Evolutionary conservation across 306 rosid species (phyloP).

Genomic region (Quercus variabilis): DNA sequence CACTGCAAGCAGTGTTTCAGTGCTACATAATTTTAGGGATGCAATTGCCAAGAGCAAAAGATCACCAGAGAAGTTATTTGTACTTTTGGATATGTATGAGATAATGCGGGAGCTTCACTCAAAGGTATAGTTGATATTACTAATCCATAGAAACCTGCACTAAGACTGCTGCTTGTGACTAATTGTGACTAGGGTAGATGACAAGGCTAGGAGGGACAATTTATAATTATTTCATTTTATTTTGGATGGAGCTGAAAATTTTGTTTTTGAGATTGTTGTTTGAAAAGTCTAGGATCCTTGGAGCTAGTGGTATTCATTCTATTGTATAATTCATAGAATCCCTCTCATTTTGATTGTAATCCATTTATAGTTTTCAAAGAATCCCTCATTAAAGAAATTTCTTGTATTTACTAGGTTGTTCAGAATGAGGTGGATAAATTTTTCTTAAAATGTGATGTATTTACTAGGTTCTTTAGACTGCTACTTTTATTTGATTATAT

Average conservation of each 20-base stretch:
- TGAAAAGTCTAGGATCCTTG: not conserved
- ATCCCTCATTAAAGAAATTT: too few relatives aligned
- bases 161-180: not conserved
- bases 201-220: not conserved
- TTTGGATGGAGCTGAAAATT: not conserved
- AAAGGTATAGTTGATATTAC: constrained; percentile 49
- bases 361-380: too few relatives aligned
- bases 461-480: too few relatives aligned
- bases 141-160: not conserved
- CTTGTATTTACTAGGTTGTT: not conserved
- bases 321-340: too few relatives aligned
- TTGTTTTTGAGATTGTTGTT: too few relatives aligned
- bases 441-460: too few relatives aligned
- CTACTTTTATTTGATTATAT: too few relatives aligned
- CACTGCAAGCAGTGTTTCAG: constrained; percentile 76
- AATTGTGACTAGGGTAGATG: not conserved
- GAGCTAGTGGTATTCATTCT: too few relatives aligned
- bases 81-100: constrained; percentile 96
- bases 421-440: too few relatives aligned
- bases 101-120: constrained; percentile 93
- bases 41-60: constrained; percentile 95
- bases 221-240: not conserved
- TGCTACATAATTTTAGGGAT: constrained; percentile 90
- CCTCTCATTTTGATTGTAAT: too few relatives aligned
- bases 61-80: constrained; percentile 91